These are phyloP conservation scores for Penicillium antarcticum DNA, from an alignment of 495 filamentous ascomycete genomes.

Conservation along the genomic window DNA sequence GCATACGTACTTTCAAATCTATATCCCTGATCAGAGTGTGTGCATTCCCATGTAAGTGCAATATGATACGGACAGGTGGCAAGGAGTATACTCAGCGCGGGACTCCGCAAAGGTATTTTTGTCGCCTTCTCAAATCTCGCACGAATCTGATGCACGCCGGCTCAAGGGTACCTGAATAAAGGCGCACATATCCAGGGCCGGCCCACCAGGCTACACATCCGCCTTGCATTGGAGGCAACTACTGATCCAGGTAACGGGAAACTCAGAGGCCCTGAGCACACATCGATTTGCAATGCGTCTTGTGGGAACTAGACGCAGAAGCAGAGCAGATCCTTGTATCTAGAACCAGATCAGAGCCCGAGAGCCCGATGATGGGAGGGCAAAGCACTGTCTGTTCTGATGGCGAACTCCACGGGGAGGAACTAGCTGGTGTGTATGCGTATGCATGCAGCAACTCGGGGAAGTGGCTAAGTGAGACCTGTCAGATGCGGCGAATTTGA, in stretches of 20 bases:
- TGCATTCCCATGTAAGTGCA: neutral
- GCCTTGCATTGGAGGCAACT: conserved; percentile 28
- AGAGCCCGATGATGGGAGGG: too few species aligned
- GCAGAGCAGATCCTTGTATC: neutral
- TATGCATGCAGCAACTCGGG: conserved; percentile 3
- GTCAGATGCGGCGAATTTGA: conserved; percentile 30
- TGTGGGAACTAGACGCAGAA: conserved; percentile 2
- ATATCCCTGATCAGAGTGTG: too few species aligned
- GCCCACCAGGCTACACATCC: conserved; percentile 11
- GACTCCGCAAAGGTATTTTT: neutral
- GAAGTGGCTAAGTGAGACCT: conserved; percentile 14
- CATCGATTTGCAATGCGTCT: conserved; percentile 1
- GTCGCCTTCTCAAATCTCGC: neutral
- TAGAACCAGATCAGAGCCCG: too few species aligned
- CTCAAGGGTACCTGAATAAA: conserved; percentile 25
- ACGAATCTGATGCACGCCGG: conserved; percentile 9
- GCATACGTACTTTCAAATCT: too few species aligned
- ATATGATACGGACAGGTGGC: neutral
- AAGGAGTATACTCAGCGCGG: neutral
- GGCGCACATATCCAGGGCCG: conserved; percentile 1
- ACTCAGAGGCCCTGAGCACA: conserved; percentile 6
- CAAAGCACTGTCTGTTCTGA: conserved; percentile 1
- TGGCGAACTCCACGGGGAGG: conserved; percentile 17
- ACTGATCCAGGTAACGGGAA: conserved; percentile 22
- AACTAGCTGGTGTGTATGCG: neutral